Evolutionary conservation across 2,329 filamentous ascomycete genomes (phyloP).

Genomic region (Aureobasidium mangrovei): DNA sequence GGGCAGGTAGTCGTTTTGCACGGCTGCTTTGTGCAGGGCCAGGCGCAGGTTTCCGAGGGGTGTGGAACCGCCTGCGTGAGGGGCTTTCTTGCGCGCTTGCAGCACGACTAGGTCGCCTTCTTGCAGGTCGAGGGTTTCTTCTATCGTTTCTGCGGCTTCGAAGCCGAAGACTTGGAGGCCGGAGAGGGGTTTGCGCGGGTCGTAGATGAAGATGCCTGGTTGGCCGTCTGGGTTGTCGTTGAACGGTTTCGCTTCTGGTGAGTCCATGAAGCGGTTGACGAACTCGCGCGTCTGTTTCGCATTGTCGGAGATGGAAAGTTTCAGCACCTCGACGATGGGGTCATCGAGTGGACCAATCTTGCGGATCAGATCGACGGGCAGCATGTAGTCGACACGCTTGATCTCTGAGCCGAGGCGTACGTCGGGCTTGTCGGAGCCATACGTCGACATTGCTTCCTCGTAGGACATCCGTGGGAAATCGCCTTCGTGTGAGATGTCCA

Average conservation of each 20-base stretch:
- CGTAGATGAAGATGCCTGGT: constrained; percentile 69
- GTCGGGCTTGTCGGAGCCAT: constrained; percentile 91
- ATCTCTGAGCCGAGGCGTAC: constrained; percentile 63
- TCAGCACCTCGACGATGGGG: constrained; percentile 68
- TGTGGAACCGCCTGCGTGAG: constrained; percentile 64
- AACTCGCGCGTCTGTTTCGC: constrained; percentile 51
- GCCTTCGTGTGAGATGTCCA: constrained; percentile 33
- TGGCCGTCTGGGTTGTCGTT: constrained; percentile 64
- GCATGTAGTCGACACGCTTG: constrained; percentile 49
- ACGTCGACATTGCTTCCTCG: constrained; percentile 64
- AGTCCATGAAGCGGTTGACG: constrained; percentile 61
- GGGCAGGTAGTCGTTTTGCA: constrained; percentile 51
- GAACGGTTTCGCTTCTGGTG: constrained; percentile 49
- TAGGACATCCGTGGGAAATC: constrained; percentile 60
- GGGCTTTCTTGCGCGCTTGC: constrained; percentile 62
- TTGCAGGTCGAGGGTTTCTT: constrained; percentile 45
- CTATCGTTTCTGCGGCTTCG: constrained; percentile 53
- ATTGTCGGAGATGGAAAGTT: constrained; percentile 50
- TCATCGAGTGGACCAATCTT: constrained; percentile 65
- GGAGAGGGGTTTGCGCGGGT: constrained; percentile 62
- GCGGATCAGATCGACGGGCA: constrained; percentile 55
- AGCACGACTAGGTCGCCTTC: constrained; percentile 73
- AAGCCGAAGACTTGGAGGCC: constrained; percentile 74
- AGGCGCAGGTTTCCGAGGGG: constrained; percentile 63
- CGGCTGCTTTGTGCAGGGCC: constrained; percentile 59